Evolutionary conservation across 495 filamentous ascomycete genomes (phyloP), one percentile per base, ranked within the genome.

Genomic region (Penicillium dipodomyicola): DNA sequence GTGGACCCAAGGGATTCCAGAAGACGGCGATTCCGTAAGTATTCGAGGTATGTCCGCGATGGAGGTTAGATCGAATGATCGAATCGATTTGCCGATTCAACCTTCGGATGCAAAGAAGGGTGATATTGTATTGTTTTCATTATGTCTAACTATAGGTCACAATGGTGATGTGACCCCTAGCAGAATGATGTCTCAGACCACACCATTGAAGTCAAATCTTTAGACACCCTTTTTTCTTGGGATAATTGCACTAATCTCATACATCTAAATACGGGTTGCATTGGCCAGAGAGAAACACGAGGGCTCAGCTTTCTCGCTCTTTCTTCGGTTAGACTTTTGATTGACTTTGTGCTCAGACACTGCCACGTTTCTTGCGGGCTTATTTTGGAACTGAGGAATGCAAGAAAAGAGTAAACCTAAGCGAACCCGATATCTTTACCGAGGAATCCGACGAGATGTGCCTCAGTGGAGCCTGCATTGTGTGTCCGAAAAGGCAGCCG

Each of bases 1-100:
- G 61, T 63, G 61, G 61, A 52, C 48, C 57, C 44, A 27, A 44
- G 40, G 52, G 52, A 56, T 63, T 63, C 61, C 61, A 63, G 57
- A 60, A 59, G 35, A 14, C 50, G n/a, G 51, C 25, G 49, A 19
- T 29, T 37, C 55, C 39, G n/a, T 46, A 3, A 33, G 23, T 40
- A 11, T 47, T 39, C 42, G 41, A 52, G 22, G 30, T 48, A 48
- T 58, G 56, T 46, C 35, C 19, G 42, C 49, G n/a, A 17, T 44
- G 37, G 15, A 11, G 37, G 35, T 17, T n/a, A 39, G 35, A 39
- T 39, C n/a, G 35, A 39, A 14, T 4, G 35, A 39, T 39, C 7
- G 35, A 39, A 14, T 4, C 46, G 4, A 29, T 33, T 40, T 32
- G n/a, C 35, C 1, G 15, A 30, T 12, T 32, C 17, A 20, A 30